These are phyloP conservation scores for Phytophthora kernoviae DNA, from an alignment of 352 stramenopile genomes.

Conservation along the genomic window DNA sequence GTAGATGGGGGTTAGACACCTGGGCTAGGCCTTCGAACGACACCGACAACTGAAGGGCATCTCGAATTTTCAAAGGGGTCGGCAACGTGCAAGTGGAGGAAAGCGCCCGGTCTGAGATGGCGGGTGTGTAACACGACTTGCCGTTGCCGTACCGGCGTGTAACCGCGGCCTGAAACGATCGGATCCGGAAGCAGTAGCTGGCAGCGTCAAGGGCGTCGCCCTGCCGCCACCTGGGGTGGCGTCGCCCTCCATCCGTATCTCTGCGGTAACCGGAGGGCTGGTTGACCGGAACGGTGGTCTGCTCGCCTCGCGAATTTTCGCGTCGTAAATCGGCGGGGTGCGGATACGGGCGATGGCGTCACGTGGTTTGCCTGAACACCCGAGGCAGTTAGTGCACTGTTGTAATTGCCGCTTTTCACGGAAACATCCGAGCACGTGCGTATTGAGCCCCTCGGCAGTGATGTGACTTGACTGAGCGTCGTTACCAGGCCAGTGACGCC, in stretches of 20 bases:
- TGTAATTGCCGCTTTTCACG: slow-evolving; percentile 24
- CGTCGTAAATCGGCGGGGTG: slow-evolving; percentile 24
- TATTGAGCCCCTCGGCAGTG: slow-evolving; percentile 18
- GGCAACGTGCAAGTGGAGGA: slow-evolving; percentile 3
- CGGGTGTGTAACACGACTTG: slow-evolving; percentile 34
- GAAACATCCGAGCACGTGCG: slow-evolving; percentile 43
- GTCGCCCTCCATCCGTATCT: slow-evolving; percentile 4
- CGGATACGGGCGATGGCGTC: slow-evolving; percentile 8
- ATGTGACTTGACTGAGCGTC: slow-evolving; percentile 32
- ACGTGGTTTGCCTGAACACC: slow-evolving; percentile 14
- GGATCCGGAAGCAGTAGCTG: slow-evolving; percentile 27
- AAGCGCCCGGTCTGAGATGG: slow-evolving; percentile 35
- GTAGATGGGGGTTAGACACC: slow-evolving; percentile 21
- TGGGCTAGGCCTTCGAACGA: slow-evolving; percentile 15
- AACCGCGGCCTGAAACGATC: slow-evolving; percentile 12
- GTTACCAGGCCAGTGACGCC: too few relatives aligned
- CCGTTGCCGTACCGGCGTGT: neutral
- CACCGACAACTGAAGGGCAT: slow-evolving; percentile 21
- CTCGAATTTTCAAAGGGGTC: slow-evolving; percentile 32
- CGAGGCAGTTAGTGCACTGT: slow-evolving; percentile 9
- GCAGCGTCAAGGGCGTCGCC: too few relatives aligned
- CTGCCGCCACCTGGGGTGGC: neutral
- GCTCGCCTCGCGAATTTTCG: slow-evolving; percentile 37
- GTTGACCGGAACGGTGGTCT: slow-evolving; percentile 22
- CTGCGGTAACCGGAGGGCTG: slow-evolving; percentile 9